Conservation (phyloP, 306 rosid genomes). For the Urtica urens region DNA sequence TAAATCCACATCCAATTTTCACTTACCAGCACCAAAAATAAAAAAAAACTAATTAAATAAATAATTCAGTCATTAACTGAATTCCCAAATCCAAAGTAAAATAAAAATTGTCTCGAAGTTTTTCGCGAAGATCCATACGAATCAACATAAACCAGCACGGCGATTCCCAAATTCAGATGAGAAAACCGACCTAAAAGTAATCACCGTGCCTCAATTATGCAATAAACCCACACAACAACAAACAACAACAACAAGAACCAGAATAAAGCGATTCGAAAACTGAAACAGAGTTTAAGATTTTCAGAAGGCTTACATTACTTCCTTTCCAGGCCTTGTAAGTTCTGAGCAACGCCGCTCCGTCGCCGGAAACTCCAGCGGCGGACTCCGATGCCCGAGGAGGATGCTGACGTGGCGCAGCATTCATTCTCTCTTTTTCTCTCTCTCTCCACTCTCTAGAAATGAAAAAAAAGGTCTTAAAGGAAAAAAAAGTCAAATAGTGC, state of each 20-base stretch:
- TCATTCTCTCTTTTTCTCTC: not conserved
- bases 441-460: not conserved
- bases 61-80: not conserved
- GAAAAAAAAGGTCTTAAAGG: not conserved
- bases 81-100: not conserved
- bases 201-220: not conserved
- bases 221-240: not conserved
- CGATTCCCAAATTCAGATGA: not conserved
- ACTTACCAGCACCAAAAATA: not conserved
- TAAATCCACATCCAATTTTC: too few species aligned
- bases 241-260: constrained; percentile 1
- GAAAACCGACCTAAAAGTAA: not conserved
- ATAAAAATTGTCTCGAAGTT: not conserved
- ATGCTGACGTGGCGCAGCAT: constrained; percentile 26
- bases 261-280: too few species aligned
- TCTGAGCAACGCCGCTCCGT: constrained; percentile 22
- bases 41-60: not conserved
- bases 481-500: constrained; percentile 3
- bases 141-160: constrained; percentile 6
- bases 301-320: constrained; percentile 22
- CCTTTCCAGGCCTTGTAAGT: constrained; percentile 28
- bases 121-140: constrained; percentile 11
- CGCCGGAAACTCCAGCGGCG: constrained; percentile 10
- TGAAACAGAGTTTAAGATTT: too few species aligned
- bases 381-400: constrained; percentile 3